These are phyloP conservation scores for Sporothrix luriei DNA, from an alignment of 2,329 filamentous ascomycete genomes.

Conservation along the genomic window DNA sequence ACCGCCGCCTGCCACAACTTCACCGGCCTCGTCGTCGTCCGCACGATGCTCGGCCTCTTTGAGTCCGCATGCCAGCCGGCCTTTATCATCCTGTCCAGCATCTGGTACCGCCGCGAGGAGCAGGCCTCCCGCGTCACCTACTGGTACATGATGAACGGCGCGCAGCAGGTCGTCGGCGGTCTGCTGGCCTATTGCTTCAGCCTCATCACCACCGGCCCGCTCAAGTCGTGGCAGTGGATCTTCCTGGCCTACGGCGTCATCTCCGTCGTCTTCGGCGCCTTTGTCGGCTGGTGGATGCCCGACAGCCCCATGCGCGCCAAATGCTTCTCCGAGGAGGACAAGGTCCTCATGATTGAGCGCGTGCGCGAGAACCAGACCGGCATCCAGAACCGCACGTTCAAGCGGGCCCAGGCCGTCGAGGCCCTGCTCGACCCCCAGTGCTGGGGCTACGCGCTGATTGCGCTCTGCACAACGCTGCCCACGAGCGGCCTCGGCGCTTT, in stretches of 20 bases:
- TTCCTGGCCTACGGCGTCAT: constrained; percentile 68
- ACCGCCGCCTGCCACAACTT: constrained; percentile 66
- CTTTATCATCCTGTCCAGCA: constrained; percentile 67
- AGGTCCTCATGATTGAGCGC: constrained; percentile 63
- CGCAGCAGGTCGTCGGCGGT: constrained; percentile 71
- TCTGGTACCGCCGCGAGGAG: constrained; percentile 72
- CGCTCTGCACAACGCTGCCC: constrained; percentile 70
- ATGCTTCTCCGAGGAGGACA: constrained; percentile 68
- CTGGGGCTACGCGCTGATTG: constrained; percentile 66
- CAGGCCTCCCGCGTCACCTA: constrained; percentile 68
- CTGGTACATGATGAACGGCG: constrained; percentile 79
- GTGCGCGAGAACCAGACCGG: constrained; percentile 64
- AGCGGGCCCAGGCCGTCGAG: constrained; percentile 51
- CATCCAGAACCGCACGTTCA: constrained; percentile 58
- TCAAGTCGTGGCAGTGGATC: constrained; percentile 69
- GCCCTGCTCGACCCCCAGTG: constrained; percentile 66
- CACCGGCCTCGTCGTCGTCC: constrained; percentile 59
- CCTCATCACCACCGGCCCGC: constrained; percentile 54
- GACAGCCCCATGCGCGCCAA: constrained; percentile 73
- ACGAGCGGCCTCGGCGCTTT: constrained; percentile 74
- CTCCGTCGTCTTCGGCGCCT: constrained; percentile 65
- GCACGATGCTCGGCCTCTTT: constrained; percentile 70
- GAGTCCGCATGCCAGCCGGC: constrained; percentile 70
- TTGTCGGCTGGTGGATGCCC: constrained; percentile 65
- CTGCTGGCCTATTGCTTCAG: constrained; percentile 67